Evolutionary conservation across 306 rosid genomes (phyloP), one percentile per base, ranked within the genome.

Genomic region (Chamaecrista fasciculata): DNA sequence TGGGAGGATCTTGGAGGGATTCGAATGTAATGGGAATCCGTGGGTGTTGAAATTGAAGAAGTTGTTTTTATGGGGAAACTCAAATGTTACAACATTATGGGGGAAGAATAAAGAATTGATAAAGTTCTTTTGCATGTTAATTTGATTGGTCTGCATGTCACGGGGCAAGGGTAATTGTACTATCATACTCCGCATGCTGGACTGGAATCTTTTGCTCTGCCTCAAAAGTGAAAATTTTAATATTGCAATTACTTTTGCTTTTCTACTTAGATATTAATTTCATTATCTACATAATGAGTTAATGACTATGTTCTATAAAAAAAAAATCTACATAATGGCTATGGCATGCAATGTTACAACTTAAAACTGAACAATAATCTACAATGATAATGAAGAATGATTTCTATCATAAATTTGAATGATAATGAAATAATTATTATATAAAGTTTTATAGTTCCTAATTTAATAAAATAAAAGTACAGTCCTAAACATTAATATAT

Each of bases 101-200:
- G 59, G 67, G 61, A n/a, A n/a, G n/a, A n/a, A n/a, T n/a, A n/a
- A n/a, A 34, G 61, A 34, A 15, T 40, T 50, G 67, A 31, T 1
- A 2, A 4, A 1, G 24, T 49, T 75, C 28, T 40, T 64, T 71
- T 10, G 39, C 26, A n/a, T n/a, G n/a, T n/a, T n/a, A n/a, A 33
- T 66, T 70, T 57, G 18, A 12, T 64, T 75, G 76, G 76, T 53
- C 50, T 34, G 61, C 66, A 31, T 67, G 56, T 77, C 81, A 74
- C 79, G 79, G 77, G 77, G 15, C 78, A 66, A 36, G 18, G 8
- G 23, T 5, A 46, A 29, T 49, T 18, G 24, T 47, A 28, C 57
- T 19, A 15, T 33, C 16, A 47, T 50, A 37, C 40, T 67, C 47
- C 64, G 66, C 33, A 42, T 72, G 82, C 78, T 67, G 31, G 16